Percentiles rank a stretch among this genome's conserved stretches.
These are phyloP conservation scores for Boletus sensibilis DNA, from an alignment of 768 basidiomycete genomes.

Conservation along the genomic window DNA sequence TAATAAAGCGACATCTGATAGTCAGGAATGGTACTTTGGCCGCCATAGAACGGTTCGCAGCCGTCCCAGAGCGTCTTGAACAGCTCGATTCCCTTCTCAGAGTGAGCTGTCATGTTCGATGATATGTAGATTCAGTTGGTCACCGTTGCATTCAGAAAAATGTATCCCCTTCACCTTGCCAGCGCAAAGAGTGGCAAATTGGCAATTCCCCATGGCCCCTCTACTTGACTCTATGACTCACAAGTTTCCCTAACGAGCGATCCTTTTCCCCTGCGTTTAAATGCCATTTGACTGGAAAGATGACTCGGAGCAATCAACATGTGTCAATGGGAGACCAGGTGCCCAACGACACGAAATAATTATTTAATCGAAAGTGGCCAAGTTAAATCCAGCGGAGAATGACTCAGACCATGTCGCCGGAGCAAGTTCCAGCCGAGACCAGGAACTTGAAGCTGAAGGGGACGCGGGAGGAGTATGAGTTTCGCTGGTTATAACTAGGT, in stretches of 20 bases:
- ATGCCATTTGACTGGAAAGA: too few species aligned
- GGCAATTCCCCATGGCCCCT: not conserved
- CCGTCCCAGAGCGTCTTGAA: not conserved
- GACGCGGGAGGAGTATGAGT: not conserved
- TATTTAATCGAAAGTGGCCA: not conserved
- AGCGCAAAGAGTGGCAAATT: not conserved
- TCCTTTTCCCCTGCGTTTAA: too few species aligned
- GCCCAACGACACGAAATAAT: not conserved
- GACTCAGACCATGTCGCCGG: not conserved
- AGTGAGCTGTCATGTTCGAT: not conserved
- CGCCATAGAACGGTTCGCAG: not conserved
- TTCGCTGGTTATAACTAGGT: too few species aligned
- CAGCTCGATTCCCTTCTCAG: not conserved
- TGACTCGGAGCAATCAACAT: not conserved
- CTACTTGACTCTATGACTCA: too few species aligned
- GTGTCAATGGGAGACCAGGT: not conserved
- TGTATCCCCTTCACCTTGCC: too few species aligned
- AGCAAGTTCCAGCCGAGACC: not conserved
- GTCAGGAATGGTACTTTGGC: not conserved
- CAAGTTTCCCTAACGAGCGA: too few species aligned
- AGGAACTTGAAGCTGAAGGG: not conserved
- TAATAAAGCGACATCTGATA: not conserved
- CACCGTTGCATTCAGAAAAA: too few species aligned
- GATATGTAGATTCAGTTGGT: not conserved
- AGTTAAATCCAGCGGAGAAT: not conserved